Base-by-base conservation (phyloP, 345 rosid species). In the Rhodamnia rubescens region DNA sequence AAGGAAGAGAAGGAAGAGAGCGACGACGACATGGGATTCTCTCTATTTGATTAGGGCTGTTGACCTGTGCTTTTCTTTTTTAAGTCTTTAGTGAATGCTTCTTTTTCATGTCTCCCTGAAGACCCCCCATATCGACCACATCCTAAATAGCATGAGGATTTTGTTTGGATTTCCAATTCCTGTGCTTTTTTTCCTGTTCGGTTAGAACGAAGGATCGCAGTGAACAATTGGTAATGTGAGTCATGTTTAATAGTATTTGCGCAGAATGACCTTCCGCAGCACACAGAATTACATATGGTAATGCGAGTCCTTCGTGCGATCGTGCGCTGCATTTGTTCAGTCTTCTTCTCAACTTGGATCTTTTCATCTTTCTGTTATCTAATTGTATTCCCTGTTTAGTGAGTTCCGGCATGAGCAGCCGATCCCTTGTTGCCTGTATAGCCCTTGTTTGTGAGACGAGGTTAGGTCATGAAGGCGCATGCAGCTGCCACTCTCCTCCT, bases 11-110 rank as follows among this genome's bases (percentile, higher is more conserved):
- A 89, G 20, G 94, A 91, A 57, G 97, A 94, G 83, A 92, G 92
- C 61, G 95, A 94, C 8, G 97, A 92, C 0, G 95, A 94, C 84
- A 92, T 93, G 91, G 95, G 97, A 83, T 93, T 94, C 91, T 91
- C 92, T 27, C 91, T 94, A 84, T 94, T 94, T 44, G 95, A 93
- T 88, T 94, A 92, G 86, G 27, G 49, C 26, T 15, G 52, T 84
- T 24, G 29, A 27, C 58, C 40, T 85, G 74, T 15, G 69, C 64
- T 85, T 36, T 2, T 0, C 10, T 55, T 22, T 47, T 58, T 12
- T 11, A 0, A 0, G 4, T 44, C 81, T n/a, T 27, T 44, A 26
- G 53, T 50, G n/a, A 44, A 7, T 7, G 11, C 24, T 69, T 18
- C n/a, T 26, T 40, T 53, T 83, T 42, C 74, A 21, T 56, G 47